Base-by-base conservation (phyloP, 371 early-diverging fungal species). In the Parasitella parasitica region DNA sequence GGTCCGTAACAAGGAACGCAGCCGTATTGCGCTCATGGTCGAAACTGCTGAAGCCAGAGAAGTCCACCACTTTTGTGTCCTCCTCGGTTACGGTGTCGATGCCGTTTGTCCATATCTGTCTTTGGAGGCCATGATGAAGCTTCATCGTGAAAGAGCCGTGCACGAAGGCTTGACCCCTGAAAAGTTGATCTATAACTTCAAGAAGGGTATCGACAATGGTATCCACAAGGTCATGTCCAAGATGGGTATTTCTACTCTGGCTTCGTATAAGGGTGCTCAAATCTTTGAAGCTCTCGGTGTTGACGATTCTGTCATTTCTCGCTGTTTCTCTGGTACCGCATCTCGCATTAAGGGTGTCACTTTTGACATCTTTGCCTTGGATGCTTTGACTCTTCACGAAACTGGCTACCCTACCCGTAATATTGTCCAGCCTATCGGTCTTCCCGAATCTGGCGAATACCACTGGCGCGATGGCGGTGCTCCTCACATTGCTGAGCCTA, bases 221-320 rank as follows among this genome's bases (percentile, higher is more conserved):
- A 92, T 98, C 70, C 78, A 87, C 54, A 97, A 98, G 77, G 97
- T 97, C 62, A 97, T 97, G 97, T 94, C 96, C 73, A 98, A 98
- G 86, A 98, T 98, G 98, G 98, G 98, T 66, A 96, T 98, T 55
- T 96, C 97, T 16, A 97, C 98, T 11, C 77, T 98, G 61, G 96
- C 97, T 72, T 91, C 92, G 30, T 98, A 98, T 86, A 97, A 97
- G 79, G 98, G 97, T 56, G 97, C 98, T 12, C 97, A 98, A 82
- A 96, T 96, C 67, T 97, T 98, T 73, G 98, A 98, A 76, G 95
- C 96, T 20, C 86, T 98, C 20, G 98, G 98, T 64, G 72, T 98
- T 6, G 93, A 94, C 57, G 85, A 89, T 50, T 81, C 90, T 27
- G 96, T 98, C 50, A 89, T 98, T 57, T 84, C 87, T 20, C 85